Base-by-base conservation (phyloP, 345 rosid genomes). In the Cochlearia excelsa region DNA sequence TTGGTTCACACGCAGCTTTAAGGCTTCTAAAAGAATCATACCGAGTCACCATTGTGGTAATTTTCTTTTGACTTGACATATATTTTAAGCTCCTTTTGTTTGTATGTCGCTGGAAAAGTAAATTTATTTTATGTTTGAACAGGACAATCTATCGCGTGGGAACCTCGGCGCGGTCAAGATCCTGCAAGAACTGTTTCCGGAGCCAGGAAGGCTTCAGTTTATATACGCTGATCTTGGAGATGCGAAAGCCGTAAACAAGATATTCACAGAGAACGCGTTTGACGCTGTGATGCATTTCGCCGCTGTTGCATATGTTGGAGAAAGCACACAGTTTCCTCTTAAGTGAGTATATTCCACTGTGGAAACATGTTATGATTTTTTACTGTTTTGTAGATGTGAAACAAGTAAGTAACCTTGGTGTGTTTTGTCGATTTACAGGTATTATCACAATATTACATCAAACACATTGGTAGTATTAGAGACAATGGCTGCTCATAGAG, bases 141-240 rank as follows among this genome's bases (percentile, higher is more conserved):
- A 81, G 89, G 89, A 81, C 72, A 81, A 84, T 67, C 84, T 84
- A 48, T 84, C 89, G 9, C 81, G 86, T 10, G 90, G 90, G 16
- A 84, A 84, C 63, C 44, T 81, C 0, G 90, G 74, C n/a, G 86
- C 90, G 2, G 81, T 84, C 57, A 78, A 73, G 65, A 68, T 81
- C 46, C 61, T 84, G 57, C 81, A 80, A 66, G 73, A 75, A 53
- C 53, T 79, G 50, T 84, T 78, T 65, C 86, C 84, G 0, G 81
- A 75, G 56, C 80, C 83, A n/a, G 90, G 86, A 66, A 75, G 77
- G 69, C 84, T 84, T 57, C 90, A 84, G 53, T 81, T 81, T 65
- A 80, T 78, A 33, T 76, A 81, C 72, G 82, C 86, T 31, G 89
- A 84, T 63, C 65, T 81, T 50, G 89, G 89, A 28, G 81, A 84